Evolutionary conservation across 2,329 filamentous ascomycete species (phyloP), one percentile per base, ranked within the genome.

Genomic region (Colletotrichum shisoi): DNA sequence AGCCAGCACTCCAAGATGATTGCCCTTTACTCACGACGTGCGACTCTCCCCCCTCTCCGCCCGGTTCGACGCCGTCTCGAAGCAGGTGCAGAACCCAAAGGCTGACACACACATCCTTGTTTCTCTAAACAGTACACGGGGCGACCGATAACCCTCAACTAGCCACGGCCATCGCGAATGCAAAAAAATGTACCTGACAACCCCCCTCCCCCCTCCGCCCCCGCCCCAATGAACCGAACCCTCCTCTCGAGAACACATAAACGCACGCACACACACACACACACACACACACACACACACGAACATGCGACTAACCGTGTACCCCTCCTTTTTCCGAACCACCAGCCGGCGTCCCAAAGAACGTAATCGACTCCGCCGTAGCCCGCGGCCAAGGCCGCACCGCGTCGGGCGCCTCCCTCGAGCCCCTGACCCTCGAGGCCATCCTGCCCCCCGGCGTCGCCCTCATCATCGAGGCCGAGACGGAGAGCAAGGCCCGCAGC

Each of bases 311-410:
- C 39, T 48, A 19, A 54, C 40, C 11, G 34, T 31, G 27, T 8
- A 31, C 27, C 27, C 27, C 27, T 7, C 11, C 17, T 27, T 8
- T n/a, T 63, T 24, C 31, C 15, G 6, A 15, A 48, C 39, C 24
- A 49, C 37, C 63, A 85, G 89, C 88, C 67, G 91, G 91, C 71
- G 89, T 97, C 54, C 92, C 94, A 1, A 97, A 97, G 79, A 82
- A 87, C 21, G 84, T 87, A 2, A 96, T 98, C 72, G 94, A 98
- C 77, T 84, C 84, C 15, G 93, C 95, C 61, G 89, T 99, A 71
- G 91, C 93, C 15, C 89, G 93, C 53, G 95, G 95, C 1, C 94
- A 97, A 76, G 94, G 95, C 48, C 86, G 90, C 70, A 94, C 93
- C 27, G 79, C 88, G 1, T 86, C 85, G 5, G 95, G 95, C 60